Evolutionary conservation across 2,329 filamentous ascomycete species (phyloP).

Genomic region (Penicillium sp.): DNA sequence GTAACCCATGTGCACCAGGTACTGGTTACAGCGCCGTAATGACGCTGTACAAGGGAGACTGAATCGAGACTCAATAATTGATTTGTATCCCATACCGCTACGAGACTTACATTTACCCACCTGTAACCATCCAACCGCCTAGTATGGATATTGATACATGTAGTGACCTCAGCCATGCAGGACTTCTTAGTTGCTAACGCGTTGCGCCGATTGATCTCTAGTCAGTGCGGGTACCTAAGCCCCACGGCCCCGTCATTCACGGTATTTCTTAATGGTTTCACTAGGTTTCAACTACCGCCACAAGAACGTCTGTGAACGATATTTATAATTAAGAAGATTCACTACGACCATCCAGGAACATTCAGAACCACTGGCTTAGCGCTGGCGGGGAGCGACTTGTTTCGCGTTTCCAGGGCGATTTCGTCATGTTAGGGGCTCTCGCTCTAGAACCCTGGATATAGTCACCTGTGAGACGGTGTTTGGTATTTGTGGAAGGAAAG

Average conservation of each 20-base stretch:
- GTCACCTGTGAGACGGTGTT: background rate
- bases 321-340: background rate
- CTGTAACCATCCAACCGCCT: too few species aligned
- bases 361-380: background rate
- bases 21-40: background rate
- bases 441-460: background rate
- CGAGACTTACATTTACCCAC: background rate
- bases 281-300: background rate
- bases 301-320: background rate
- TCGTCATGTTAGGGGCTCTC: background rate
- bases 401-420: background rate
- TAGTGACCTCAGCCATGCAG: background rate
- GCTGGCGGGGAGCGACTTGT: background rate
- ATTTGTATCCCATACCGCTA: background rate
- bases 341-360: background rate
- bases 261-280: background rate
- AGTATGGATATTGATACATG: background rate
- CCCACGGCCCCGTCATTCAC: background rate
- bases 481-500: background rate
- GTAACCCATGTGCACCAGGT: conserved; percentile 6
- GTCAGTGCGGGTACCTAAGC: background rate
- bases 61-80: background rate
- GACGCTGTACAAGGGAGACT: background rate
- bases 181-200: too few species aligned
- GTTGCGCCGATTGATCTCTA: too few species aligned